A percentile compares a stretch with the other conserved stretches of the same genome.
These are phyloP conservation scores for Nicotiana benthamiana DNA, from an alignment of 257 asterid genomes.

Conservation along the genomic window DNA sequence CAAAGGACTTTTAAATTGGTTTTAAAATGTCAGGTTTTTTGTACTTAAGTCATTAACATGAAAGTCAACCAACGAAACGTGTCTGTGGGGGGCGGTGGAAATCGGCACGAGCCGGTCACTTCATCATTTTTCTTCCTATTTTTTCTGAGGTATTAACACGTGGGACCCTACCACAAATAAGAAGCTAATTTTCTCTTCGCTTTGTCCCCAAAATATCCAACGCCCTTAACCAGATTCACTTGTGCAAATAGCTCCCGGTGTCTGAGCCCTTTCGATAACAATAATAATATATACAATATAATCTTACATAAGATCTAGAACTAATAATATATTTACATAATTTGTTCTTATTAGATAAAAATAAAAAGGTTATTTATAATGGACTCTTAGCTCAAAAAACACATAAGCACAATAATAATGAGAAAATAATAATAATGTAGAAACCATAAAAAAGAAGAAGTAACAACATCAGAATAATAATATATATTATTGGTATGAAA, in stretches of 20 bases:
- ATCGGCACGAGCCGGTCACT: constrained; percentile 47
- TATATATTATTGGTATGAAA: no score
- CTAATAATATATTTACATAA: rapidly evolving
- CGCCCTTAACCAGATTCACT: background rate
- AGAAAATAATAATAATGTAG: no score
- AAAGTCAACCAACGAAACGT: constrained; percentile 42
- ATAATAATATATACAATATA: no score
- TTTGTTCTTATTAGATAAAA: rapidly evolving
- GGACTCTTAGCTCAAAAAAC: rapidly evolving
- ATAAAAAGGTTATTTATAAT: rapidly evolving
- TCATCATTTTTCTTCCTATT: constrained; percentile 2
- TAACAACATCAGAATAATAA: no score
- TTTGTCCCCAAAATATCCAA: background rate
- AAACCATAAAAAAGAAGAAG: no score
- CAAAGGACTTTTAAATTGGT: constrained; percentile 17
- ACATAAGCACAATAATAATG: no score
- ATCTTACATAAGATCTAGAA: rapidly evolving
- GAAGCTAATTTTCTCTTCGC: background rate
- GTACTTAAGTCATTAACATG: background rate
- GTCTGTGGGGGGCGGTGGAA: constrained; percentile 58
- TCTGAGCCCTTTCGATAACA: no score
- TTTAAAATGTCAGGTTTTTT: constrained; percentile 15
- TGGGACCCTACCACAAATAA: background rate
- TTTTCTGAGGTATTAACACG: background rate
- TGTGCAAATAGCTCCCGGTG: background rate